These are phyloP conservation scores for Syncephalis plumigaleata DNA, from an alignment of 371 early-diverging fungal species.

Conservation along the genomic window DNA sequence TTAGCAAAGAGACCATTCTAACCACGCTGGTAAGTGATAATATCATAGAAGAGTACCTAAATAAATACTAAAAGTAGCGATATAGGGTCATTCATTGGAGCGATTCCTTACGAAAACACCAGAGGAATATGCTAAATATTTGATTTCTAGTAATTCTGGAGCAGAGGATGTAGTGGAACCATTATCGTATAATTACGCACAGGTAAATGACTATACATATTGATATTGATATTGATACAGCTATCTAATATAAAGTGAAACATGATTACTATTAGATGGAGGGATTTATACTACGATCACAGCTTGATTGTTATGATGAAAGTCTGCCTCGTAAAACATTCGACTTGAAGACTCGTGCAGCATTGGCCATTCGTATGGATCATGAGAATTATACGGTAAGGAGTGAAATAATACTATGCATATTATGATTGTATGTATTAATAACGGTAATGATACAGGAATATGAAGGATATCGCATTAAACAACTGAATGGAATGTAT, in stretches of 20 bases:
- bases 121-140: slow-evolving; percentile 3
- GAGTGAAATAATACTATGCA: slow-evolving; percentile 1
- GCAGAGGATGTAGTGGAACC: background rate
- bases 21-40: no score
- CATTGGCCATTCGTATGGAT: slow-evolving; percentile 70
- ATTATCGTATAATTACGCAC: background rate
- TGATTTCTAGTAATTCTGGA: background rate
- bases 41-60: slow-evolving; percentile 39
- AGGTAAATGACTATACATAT: background rate
- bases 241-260: slow-evolving; percentile 3
- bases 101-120: slow-evolving; percentile 17
- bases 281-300: slow-evolving; percentile 69
- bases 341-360: slow-evolving; percentile 88
- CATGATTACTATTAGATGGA: slow-evolving; percentile 23
- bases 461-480: slow-evolving; percentile 36
- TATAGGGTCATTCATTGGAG: slow-evolving; percentile 2
- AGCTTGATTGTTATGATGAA: slow-evolving; percentile 74
- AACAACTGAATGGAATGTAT: slow-evolving; percentile 33
- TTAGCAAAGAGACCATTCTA: slow-evolving; percentile 32
- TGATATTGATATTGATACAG: no score
- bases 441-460: slow-evolving; percentile 11
- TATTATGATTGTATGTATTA: background rate
- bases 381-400: slow-evolving; percentile 44
- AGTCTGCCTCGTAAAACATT: slow-evolving; percentile 60
- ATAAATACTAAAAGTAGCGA: background rate